phyloP scores from a whole-genome alignment of 352 stramenopile species.

The Phytophthora parvispora region DNA sequence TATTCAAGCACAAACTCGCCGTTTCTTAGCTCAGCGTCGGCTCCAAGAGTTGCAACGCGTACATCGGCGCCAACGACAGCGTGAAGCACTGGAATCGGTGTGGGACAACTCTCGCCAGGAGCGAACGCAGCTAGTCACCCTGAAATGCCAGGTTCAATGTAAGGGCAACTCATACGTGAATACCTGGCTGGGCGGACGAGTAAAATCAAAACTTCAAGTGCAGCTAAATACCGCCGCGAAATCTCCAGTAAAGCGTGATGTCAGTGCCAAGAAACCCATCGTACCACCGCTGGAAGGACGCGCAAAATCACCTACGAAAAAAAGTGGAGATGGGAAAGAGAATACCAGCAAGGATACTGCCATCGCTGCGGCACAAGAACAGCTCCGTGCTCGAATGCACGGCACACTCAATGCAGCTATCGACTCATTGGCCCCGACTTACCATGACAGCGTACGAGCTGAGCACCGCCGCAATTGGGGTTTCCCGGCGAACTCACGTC shows the following conservation, averaged over 20 bases:
- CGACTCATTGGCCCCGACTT: conserved; percentile 35
- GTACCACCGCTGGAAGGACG: conserved; percentile 8
- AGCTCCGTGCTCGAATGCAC: conserved; percentile 15
- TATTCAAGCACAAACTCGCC: conserved; percentile 55
- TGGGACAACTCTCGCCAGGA: conserved; percentile 55
- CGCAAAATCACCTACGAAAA: conserved; percentile 7
- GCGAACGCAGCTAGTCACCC: conserved; percentile 56
- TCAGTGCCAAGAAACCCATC: conserved; percentile 11
- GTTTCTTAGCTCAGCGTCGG: conserved; percentile 50
- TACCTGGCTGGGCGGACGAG: conserved; percentile 19
- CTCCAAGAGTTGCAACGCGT: conserved; percentile 38
- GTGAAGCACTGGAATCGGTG: conserved; percentile 40
- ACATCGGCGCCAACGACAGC: conserved; percentile 35
- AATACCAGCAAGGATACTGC: conserved; percentile 1
- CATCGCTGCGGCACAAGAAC: conserved; percentile 3
- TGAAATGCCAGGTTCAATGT: conserved; percentile 38
- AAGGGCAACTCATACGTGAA: conserved; percentile 25
- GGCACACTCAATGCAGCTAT: conserved; percentile 19
- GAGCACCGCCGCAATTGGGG: conserved; percentile 61
- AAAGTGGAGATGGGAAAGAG: conserved; percentile 11
- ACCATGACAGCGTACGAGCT: conserved; percentile 63
- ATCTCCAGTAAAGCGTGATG: conserved; percentile 13
- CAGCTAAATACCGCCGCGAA: not conserved
- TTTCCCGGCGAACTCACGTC: conserved; percentile 61
- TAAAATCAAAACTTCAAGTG: conserved; percentile 22